Base-by-base conservation (phyloP, 2,329 filamentous ascomycete species). In the Celoporthe dispersa region DNA sequence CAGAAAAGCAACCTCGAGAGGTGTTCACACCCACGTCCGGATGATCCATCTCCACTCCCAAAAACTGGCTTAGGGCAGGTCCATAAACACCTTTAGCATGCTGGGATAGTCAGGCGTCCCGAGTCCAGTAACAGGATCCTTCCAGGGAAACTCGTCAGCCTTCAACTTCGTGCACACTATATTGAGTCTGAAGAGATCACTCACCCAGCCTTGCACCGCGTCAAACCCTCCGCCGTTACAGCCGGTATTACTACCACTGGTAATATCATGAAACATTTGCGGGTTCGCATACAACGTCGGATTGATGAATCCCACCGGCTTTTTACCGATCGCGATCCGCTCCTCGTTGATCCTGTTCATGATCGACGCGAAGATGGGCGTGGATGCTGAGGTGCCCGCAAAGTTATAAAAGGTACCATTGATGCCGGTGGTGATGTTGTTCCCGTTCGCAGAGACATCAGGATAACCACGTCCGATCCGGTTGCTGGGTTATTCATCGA, bases 291-390 rank as follows among this genome's bases (percentile, higher is more conserved):
- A 79, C 67, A 77, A 22, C 35, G 64, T 57, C 37, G 69, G 79
- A 70, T 81, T 80, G 64, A 81, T 72, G 68, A 80, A 80, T 2
- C 80, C 79, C 0, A 83, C 72, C 0, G 80, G 74, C 28, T 66
- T 73, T 74, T 85, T 83, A 5, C 85, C 85, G 8, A 77, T 79
- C 0, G 82, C 78, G 25, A 90, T 77, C 53, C 87, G 80, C 0
- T 86, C 87, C 73, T 91, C 89, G 73, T 92, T 92, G 69, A 92
- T 79, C 3, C 92, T 82, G 1, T 86, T 81, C 51, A 92, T 80
- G 63, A 92, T 82, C 4, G 83, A 86, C 0, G 87, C 85, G 41
- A 88, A 87, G 0, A 87, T 80, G 0, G 91, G 91, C 0, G 87
- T 79, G 0, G 89, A 84, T 44, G 88, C 86, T 37, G 82, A 85